phyloP scores from a whole-genome alignment of 306 rosid species.

The Glycine latifolia region DNA sequence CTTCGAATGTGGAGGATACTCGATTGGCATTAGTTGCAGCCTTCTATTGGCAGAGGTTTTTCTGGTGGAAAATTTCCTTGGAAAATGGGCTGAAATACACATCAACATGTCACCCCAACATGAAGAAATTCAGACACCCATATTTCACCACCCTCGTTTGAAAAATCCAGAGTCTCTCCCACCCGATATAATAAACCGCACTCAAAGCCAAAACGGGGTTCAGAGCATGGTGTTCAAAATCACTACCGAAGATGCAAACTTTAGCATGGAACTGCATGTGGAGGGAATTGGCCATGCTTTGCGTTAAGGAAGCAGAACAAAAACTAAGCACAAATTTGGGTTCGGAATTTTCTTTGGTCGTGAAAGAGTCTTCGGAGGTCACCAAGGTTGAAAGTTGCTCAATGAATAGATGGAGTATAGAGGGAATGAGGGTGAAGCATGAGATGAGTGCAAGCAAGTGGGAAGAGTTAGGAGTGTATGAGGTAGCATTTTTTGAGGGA shows the following conservation, averaged over 20 bases:
- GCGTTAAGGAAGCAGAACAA: slow-evolving; percentile 56
- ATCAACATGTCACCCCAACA: not conserved
- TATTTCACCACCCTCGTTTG: slow-evolving; percentile 43
- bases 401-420: not conserved
- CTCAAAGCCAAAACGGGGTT: slow-evolving; percentile 37
- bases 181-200: slow-evolving; percentile 31
- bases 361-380: slow-evolving; percentile 39
- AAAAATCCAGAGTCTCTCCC: slow-evolving; percentile 23
- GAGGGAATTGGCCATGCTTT: slow-evolving; percentile 49
- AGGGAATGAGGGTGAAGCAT: not conserved
- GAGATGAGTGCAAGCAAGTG: slow-evolving; percentile 30
- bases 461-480: slow-evolving; percentile 57
- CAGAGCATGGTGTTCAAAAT: slow-evolving; percentile 52
- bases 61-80: slow-evolving; percentile 55
- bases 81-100: slow-evolving; percentile 68
- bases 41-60: slow-evolving; percentile 61
- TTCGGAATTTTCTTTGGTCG: slow-evolving; percentile 36
- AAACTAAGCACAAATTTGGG: not conserved
- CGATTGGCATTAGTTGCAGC: slow-evolving; percentile 74
- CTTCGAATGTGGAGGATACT: slow-evolving; percentile 67
- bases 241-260: slow-evolving; percentile 1
- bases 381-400: slow-evolving; percentile 46
- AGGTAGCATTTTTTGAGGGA: slow-evolving; percentile 53
- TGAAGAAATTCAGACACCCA: slow-evolving; percentile 32
- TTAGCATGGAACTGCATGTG: not conserved